Evolutionary conservation across 306 rosid genomes (phyloP).

Genomic region (Vicia villosa): DNA sequence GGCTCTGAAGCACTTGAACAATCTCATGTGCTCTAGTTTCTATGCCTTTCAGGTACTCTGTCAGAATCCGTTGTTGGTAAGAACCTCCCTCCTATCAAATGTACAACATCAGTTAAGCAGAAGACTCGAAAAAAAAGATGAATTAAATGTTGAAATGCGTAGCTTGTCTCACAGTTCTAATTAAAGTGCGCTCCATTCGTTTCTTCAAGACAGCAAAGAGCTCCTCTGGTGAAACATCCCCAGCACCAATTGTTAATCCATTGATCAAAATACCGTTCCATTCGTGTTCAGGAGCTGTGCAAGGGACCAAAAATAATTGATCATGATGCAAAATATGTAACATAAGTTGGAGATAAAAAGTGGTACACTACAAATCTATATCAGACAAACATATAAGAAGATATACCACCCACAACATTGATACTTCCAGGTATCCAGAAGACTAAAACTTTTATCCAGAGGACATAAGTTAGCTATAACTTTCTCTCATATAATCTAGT

Average conservation of each 20-base stretch:
- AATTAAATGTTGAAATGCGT: neutral
- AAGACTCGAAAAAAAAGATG: conserved; percentile 1
- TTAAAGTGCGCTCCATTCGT: conserved; percentile 83
- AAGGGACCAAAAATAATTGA: conserved; percentile 26
- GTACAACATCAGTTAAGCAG: conserved; percentile 22
- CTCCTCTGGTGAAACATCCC: conserved; percentile 71
- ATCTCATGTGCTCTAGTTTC: conserved; percentile 73
- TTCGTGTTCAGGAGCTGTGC: conserved; percentile 88
- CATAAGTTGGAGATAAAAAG: conserved; percentile 3
- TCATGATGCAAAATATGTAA: conserved; percentile 13
- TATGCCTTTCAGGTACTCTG: conserved; percentile 82
- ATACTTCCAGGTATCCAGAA: conserved; percentile 3
- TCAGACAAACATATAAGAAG: conserved; percentile 11
- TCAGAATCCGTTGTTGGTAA: conserved; percentile 80
- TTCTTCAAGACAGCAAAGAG: conserved; percentile 70
- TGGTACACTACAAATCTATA: conserved; percentile 13
- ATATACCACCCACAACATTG: neutral
- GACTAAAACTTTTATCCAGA: conserved; percentile 16
- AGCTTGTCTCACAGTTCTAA: conserved; percentile 74
- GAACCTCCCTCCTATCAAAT: conserved; percentile 86
- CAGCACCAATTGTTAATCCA: conserved; percentile 76
- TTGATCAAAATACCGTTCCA: conserved; percentile 77
- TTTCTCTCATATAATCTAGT: conserved; percentile 17
- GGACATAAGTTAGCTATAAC: conserved; percentile 11
- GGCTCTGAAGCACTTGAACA: conserved; percentile 66